Evolutionary conservation across 768 basidiomycete species (phyloP).

Genomic region (Podaxis sp.): DNA sequence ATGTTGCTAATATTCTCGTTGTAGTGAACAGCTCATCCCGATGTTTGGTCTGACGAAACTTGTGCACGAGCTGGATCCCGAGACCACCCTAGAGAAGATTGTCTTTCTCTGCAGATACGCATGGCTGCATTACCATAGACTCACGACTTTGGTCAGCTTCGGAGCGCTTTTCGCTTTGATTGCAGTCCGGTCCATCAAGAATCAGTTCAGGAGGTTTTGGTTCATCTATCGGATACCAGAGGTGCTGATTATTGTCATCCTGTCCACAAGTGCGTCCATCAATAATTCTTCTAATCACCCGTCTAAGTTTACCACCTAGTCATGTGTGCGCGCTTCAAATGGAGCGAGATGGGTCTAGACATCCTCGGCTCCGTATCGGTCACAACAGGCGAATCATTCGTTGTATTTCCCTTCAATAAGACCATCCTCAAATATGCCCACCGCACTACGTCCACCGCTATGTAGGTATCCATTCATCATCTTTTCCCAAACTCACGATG

Average conservation of each 20-base stretch:
- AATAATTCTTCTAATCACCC: neutral
- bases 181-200: slow-evolving; percentile 52
- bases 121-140: slow-evolving; percentile 50
- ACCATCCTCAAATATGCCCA: slow-evolving; percentile 61
- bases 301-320: slow-evolving; percentile 36
- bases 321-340: slow-evolving; percentile 60
- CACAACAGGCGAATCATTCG: slow-evolving; percentile 52
- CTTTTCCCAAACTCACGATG: neutral
- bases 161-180: slow-evolving; percentile 65
- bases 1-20: slow-evolving; percentile 6
- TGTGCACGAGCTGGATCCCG: slow-evolving; percentile 49
- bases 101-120: slow-evolving; percentile 65
- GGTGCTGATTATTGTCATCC: slow-evolving; percentile 81
- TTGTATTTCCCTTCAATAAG: slow-evolving; percentile 69
- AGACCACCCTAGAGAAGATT: slow-evolving; percentile 73
- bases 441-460: slow-evolving; percentile 80
- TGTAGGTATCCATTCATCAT: slow-evolving; percentile 34
- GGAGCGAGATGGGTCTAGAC: slow-evolving; percentile 76
- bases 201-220: slow-evolving; percentile 53
- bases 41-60: slow-evolving; percentile 78
- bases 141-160: slow-evolving; percentile 75
- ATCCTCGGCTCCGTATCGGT: slow-evolving; percentile 79
- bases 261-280: slow-evolving; percentile 65
- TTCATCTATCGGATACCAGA: slow-evolving; percentile 84
- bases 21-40: slow-evolving; percentile 79